Conservation (phyloP, 2,329 filamentous ascomycete species). For the Beauveria medogensis region DNA sequence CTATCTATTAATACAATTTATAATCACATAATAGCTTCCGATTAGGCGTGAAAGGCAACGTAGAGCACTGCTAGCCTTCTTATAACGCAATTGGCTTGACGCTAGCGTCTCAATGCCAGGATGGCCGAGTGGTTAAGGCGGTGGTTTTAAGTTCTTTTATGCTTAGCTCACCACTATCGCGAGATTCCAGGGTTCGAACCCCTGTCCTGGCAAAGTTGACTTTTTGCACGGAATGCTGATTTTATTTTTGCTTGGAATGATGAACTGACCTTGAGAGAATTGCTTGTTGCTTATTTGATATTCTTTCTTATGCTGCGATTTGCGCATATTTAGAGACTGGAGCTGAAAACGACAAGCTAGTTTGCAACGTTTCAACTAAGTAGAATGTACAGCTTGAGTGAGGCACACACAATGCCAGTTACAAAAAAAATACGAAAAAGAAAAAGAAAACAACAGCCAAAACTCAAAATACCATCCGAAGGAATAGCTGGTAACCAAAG, state of each 20-base stretch:
- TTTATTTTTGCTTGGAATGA: background rate
- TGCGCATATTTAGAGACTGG: too few species aligned
- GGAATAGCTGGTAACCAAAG: too few species aligned
- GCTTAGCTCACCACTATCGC: conserved; percentile 17
- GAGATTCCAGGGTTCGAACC: conserved; percentile 20
- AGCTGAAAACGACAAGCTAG: too few species aligned
- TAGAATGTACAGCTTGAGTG: too few species aligned
- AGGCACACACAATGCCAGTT: too few species aligned
- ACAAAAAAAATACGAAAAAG: too few species aligned
- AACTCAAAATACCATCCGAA: too few species aligned
- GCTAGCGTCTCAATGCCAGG: conserved; percentile 15
- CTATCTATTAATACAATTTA: too few species aligned
- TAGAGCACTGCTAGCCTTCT: background rate
- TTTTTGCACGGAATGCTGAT: background rate
- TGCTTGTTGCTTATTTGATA: too few species aligned
- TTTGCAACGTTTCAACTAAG: too few species aligned
- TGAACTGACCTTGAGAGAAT: background rate
- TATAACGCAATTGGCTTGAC: background rate
- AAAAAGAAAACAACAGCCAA: too few species aligned
- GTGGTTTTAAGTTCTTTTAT: conserved; percentile 15
- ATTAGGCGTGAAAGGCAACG: background rate
- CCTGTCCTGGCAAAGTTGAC: conserved; percentile 16
- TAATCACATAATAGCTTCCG: background rate
- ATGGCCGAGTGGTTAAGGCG: conserved; percentile 21
- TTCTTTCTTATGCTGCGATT: too few species aligned